These are phyloP conservation scores for Terfezia claveryi DNA, from an alignment of 495 filamentous ascomycete genomes.

Conservation along the genomic window DNA sequence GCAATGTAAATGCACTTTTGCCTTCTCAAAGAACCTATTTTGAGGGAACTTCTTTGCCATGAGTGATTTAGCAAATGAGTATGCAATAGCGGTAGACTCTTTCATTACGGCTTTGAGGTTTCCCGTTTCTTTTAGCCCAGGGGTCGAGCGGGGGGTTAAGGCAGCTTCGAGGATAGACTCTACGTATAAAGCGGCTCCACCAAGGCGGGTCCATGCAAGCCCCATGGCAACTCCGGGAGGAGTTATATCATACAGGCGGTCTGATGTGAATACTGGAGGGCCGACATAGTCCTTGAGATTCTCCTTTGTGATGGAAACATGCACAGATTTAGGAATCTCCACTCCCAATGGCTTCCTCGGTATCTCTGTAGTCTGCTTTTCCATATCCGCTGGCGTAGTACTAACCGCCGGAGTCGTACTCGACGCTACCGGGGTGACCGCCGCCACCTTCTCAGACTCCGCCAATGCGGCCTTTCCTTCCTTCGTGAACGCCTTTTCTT, in stretches of 20 bases:
- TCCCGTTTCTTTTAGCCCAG: conserved; percentile 72
- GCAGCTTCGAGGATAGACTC: conserved; percentile 84
- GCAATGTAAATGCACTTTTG: conserved; percentile 85
- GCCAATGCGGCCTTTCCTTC: conserved; percentile 68
- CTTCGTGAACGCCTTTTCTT: conserved; percentile 63
- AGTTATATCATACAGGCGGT: conserved; percentile 82
- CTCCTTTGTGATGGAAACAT: conserved; percentile 69
- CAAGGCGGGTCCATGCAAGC: conserved; percentile 95
- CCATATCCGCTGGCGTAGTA: conserved; percentile 35
- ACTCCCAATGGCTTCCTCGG: conserved; percentile 45
- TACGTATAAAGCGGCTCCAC: conserved; percentile 87
- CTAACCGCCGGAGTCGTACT: conserved; percentile 20
- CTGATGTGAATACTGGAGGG: conserved; percentile 82
- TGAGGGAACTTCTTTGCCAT: conserved; percentile 66
- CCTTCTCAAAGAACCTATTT: conserved; percentile 92
- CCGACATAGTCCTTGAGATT: conserved; percentile 96
- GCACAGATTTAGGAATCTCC: conserved; percentile 67
- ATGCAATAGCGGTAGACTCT: conserved; percentile 81
- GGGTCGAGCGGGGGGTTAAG: conserved; percentile 44
- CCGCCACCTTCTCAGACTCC: conserved; percentile 37
- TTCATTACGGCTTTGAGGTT: conserved; percentile 97
- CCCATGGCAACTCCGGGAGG: conserved; percentile 98
- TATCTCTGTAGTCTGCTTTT: conserved; percentile 46
- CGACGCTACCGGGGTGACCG: conserved; percentile 15
- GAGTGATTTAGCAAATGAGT: conserved; percentile 80